Percentiles rank a stretch among this genome's conserved stretches.
Evolutionary conservation across 2,329 filamentous ascomycete genomes (phyloP).

Genomic region (Albophoma yamanashiensis): DNA sequence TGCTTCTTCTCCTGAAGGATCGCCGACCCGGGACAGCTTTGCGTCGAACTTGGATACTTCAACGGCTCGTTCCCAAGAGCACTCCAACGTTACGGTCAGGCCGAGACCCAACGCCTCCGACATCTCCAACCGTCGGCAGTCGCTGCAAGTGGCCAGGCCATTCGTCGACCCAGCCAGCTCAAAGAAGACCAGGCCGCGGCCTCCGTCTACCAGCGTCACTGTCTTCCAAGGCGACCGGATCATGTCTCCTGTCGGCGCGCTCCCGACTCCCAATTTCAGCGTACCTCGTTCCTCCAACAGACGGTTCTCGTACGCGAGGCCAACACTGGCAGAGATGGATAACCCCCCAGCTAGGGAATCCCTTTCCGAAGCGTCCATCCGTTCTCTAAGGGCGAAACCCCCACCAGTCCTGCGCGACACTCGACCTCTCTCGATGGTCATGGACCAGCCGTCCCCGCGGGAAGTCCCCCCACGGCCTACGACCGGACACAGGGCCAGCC

Average conservation of each 20-base stretch:
- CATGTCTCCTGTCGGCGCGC: constrained; percentile 6
- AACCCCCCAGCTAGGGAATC: constrained; percentile 6
- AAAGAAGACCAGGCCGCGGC: not conserved
- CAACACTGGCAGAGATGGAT: constrained; percentile 9
- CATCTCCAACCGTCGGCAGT: constrained; percentile 40
- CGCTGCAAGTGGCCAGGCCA: constrained; percentile 35
- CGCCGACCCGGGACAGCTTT: constrained; percentile 45
- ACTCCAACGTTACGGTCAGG: constrained; percentile 22
- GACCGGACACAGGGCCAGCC: constrained; percentile 10
- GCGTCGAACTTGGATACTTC: constrained; percentile 11
- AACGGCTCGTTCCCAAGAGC: constrained; percentile 10
- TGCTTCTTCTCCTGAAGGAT: constrained; percentile 45
- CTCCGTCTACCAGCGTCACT: constrained; percentile 5
- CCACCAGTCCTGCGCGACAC: constrained; percentile 37
- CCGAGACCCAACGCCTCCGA: constrained; percentile 41
- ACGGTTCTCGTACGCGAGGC: constrained; percentile 31
- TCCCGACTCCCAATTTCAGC: constrained; percentile 40
- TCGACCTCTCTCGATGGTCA: constrained; percentile 42
- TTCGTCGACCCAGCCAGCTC: constrained; percentile 23
- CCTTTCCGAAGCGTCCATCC: constrained; percentile 2
- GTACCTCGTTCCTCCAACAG: constrained; percentile 34
- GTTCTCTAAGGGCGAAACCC: constrained; percentile 23
- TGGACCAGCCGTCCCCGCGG: constrained; percentile 39
- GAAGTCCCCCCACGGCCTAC: constrained; percentile 16
- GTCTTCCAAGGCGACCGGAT: constrained; percentile 2